Percentiles rank a stretch among this genome's conserved stretches.
These are phyloP conservation scores for Thamnidium elegans DNA, from an alignment of 192 early-diverging fungal genomes.

Conservation along the genomic window DNA sequence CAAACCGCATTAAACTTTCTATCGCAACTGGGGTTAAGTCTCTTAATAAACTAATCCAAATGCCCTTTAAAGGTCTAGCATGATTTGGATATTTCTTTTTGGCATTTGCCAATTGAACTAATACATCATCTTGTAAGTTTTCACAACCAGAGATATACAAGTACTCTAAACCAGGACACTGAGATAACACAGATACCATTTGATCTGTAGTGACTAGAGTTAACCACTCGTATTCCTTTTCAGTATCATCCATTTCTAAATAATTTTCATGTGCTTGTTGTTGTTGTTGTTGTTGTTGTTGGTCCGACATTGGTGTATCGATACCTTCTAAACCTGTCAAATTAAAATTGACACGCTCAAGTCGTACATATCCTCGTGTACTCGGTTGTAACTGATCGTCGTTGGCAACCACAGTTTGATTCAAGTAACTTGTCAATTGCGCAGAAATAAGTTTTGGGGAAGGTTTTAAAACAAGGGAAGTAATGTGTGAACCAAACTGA, in stretches of 20 bases:
- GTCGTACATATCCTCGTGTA: slow-evolving; percentile 6
- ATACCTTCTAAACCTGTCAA: slow-evolving; percentile 19
- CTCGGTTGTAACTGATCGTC: slow-evolving; percentile 7
- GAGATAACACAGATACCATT: background rate
- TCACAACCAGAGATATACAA: slow-evolving; percentile 19
- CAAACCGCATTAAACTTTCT: background rate
- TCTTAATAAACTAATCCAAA: slow-evolving; percentile 14
- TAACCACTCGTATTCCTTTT: slow-evolving; percentile 25
- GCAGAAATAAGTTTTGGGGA: slow-evolving; percentile 14
- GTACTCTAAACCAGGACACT: slow-evolving; percentile 11
- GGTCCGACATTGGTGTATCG: background rate
- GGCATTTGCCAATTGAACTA: background rate
- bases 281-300: too few species aligned
- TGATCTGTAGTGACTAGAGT: slow-evolving; percentile 9
- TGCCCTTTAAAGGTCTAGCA: background rate
- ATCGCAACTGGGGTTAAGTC: background rate
- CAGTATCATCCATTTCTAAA: slow-evolving; percentile 15
- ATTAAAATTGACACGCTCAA: slow-evolving; percentile 8
- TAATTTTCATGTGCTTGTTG: slow-evolving; percentile 18
- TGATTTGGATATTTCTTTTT: background rate
- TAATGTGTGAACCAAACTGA: background rate
- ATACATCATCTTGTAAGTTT: background rate
- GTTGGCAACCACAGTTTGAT: background rate
- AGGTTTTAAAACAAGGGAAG: slow-evolving; percentile 9
- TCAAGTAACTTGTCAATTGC: background rate